Conservation (phyloP, 129 eudicot species). For the Ambrosia trifida region DNA sequence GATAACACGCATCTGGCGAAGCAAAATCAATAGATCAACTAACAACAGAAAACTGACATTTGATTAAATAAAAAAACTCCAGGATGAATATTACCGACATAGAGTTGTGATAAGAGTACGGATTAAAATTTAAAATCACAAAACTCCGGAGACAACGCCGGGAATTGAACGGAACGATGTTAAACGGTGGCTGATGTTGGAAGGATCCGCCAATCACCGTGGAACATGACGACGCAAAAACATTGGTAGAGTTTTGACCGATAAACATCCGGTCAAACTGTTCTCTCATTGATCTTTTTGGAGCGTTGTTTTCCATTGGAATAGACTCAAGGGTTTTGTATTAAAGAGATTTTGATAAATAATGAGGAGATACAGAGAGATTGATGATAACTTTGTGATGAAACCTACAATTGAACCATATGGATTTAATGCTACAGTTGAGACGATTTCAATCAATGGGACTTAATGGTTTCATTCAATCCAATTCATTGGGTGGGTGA, state of each 20-base stretch:
- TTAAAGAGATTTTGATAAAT: conserved; percentile 21
- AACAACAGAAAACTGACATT: no score
- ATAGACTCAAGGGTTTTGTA: conserved; percentile 28
- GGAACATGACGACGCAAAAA: conserved; percentile 23
- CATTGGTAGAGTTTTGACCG: conserved; percentile 36
- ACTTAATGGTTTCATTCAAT: no score
- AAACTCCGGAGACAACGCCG: not conserved
- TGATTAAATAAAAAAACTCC: conserved; percentile 8
- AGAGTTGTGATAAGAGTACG: not conserved
- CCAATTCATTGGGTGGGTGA: no score
- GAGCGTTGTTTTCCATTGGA: conserved; percentile 28
- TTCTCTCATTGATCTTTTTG: conserved; percentile 8
- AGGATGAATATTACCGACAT: conserved; percentile 1
- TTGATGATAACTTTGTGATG: no score
- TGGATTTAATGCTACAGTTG: no score
- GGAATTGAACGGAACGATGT: not conserved
- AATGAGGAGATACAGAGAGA: conserved; percentile 4
- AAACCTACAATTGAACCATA: no score
- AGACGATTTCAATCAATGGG: no score
- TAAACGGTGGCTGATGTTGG: conserved; percentile 23
- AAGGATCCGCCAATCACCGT: conserved; percentile 6
- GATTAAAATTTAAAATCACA: not conserved
- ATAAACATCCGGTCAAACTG: conserved; percentile 30
- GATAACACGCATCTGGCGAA: no score
- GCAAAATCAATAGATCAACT: no score